Evolutionary conservation across 495 filamentous ascomycete species (phyloP).

Genomic region (Penicillium argentinense): DNA sequence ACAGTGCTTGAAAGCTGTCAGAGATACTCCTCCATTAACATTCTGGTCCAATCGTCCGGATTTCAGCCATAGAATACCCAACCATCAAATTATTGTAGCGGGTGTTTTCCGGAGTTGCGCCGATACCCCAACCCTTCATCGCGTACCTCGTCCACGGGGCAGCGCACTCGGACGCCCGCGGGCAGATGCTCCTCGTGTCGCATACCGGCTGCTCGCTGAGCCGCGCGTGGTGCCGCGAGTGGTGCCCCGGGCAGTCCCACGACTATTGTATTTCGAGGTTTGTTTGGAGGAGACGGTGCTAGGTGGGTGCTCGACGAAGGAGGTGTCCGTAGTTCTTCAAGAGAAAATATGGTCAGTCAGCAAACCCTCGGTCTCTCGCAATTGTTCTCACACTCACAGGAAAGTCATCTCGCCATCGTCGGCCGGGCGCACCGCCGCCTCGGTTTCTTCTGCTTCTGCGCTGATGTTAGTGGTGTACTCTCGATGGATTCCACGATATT

Average conservation of each 20-base stretch:
- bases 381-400: constrained; percentile 55
- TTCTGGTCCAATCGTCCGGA: no score
- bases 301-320: constrained; percentile 87
- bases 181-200: constrained; percentile 35
- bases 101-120: no score
- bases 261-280: constrained; percentile 54
- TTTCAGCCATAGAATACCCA: no score
- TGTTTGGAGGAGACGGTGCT: constrained; percentile 60
- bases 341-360: constrained; percentile 1
- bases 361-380: background rate
- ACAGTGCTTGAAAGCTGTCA: no score
- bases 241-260: constrained; percentile 31
- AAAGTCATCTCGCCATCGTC: constrained; percentile 79
- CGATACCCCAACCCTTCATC: constrained; percentile 21
- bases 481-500: background rate
- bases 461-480: constrained; percentile 12
- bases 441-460: constrained; percentile 37
- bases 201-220: constrained; percentile 42
- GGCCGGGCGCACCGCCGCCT: constrained; percentile 24
- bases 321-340: constrained; percentile 95
- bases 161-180: constrained; percentile 42
- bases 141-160: constrained; percentile 40
- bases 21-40: no score
- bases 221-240: constrained; percentile 37
- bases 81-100: no score